phyloP scores from a whole-genome alignment of 306 rosid species.

The Sphenostylis stenocarpa region DNA sequence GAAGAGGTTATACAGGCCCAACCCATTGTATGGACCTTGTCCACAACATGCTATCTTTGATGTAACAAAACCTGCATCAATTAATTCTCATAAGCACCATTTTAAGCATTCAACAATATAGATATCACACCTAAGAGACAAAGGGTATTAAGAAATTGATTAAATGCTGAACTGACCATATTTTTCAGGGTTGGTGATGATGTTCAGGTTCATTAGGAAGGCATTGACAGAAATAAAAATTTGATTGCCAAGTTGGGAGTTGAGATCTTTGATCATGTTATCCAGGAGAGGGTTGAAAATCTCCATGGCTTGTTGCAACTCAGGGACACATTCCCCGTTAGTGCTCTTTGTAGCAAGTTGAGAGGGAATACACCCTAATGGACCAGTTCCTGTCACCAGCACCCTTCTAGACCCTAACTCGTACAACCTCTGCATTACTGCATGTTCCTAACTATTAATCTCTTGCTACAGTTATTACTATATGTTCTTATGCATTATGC shows the following conservation, averaged over 20 bases:
- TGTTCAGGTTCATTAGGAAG: slow-evolving; percentile 31
- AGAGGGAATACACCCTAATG: slow-evolving; percentile 46
- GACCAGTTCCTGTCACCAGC: slow-evolving; percentile 52
- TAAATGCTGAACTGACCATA: slow-evolving; percentile 35
- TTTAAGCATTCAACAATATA: no score
- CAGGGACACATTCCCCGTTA: slow-evolving; percentile 43
- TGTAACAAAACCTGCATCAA: slow-evolving; percentile 47
- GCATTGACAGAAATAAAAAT: slow-evolving; percentile 43
- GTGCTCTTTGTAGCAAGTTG: slow-evolving; percentile 42
- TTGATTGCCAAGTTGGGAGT: slow-evolving; percentile 28
- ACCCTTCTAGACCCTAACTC: slow-evolving; percentile 48
- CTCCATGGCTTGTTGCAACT: slow-evolving; percentile 36
- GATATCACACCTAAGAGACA: no score
- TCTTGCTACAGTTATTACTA: no score
- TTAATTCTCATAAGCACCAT: no score
- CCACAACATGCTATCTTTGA: slow-evolving; percentile 64
- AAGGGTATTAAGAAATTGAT: no score
- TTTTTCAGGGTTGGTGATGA: slow-evolving; percentile 38
- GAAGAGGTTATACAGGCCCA: slow-evolving; percentile 40
- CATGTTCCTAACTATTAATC: no score
- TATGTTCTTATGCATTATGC: no score
- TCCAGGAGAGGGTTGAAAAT: slow-evolving; percentile 35
- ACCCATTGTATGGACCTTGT: slow-evolving; percentile 57
- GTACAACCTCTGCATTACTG: slow-evolving; percentile 41
- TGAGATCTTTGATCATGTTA: slow-evolving; percentile 42